Percentiles rank a stretch among this genome's conserved stretches.
Conservation (phyloP, 208 protist genomes). For the Trypanosoma vivax region DNA sequence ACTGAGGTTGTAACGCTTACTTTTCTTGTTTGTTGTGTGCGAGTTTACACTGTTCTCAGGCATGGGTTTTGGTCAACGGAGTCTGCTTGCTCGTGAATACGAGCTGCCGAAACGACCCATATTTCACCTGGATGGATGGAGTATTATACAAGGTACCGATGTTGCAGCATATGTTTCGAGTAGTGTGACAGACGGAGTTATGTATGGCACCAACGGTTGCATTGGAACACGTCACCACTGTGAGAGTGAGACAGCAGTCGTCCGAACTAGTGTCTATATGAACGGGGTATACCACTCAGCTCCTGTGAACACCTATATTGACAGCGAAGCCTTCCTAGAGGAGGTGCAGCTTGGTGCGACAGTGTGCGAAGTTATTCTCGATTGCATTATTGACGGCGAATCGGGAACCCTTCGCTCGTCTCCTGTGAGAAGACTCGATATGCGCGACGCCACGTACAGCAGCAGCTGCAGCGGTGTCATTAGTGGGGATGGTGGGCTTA, state of each 20-base stretch:
- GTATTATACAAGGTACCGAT: slow-evolving; percentile 78
- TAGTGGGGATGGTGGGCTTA: slow-evolving; percentile 69
- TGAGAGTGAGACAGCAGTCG: slow-evolving; percentile 67
- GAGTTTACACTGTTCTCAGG: neutral
- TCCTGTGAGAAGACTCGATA: slow-evolving; percentile 45
- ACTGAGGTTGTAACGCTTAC: too few relatives aligned
- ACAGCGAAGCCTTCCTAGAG: slow-evolving; percentile 30
- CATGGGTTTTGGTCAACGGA: slow-evolving; percentile 10
- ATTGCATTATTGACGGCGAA: slow-evolving; percentile 76
- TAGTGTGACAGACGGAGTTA: slow-evolving; percentile 72
- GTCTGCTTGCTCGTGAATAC: slow-evolving; percentile 68
- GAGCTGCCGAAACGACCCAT: slow-evolving; percentile 78
- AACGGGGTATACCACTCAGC: slow-evolving; percentile 74
- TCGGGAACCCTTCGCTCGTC: slow-evolving; percentile 66
- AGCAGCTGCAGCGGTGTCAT: slow-evolving; percentile 69
- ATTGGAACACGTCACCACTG: slow-evolving; percentile 70
- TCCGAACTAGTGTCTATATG: slow-evolving; percentile 65
- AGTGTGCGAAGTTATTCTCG: slow-evolving; percentile 58
- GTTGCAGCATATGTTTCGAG: slow-evolving; percentile 67
- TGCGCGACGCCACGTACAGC: slow-evolving; percentile 66
- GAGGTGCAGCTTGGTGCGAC: slow-evolving; percentile 59
- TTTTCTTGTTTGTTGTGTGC: too few relatives aligned
- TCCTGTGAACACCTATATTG: slow-evolving; percentile 22
- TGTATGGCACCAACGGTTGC: slow-evolving; percentile 85
- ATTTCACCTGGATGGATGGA: slow-evolving; percentile 65